Percentiles rank a stretch among this genome's conserved stretches.
Conservation (phyloP, 2,329 filamentous ascomycete genomes). For the Penicillium polonicum region DNA sequence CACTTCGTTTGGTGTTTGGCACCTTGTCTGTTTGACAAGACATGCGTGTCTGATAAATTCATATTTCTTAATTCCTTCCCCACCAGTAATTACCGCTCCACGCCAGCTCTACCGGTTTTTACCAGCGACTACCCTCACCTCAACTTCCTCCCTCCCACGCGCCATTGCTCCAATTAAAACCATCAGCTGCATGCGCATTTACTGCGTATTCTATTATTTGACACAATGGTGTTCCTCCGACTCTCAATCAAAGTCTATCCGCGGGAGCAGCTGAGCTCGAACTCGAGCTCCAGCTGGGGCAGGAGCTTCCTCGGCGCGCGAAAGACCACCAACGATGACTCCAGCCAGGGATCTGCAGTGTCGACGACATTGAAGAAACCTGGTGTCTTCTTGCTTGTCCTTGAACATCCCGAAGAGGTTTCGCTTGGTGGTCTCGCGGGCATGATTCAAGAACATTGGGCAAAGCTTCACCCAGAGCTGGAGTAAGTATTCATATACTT, state of each 20-base stretch:
- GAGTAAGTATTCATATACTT: slow-evolving; percentile 29
- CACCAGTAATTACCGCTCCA: neutral
- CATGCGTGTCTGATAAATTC: neutral
- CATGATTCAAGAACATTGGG: slow-evolving; percentile 37
- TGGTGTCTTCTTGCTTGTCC: slow-evolving; percentile 32
- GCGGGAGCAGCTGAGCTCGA: slow-evolving; percentile 23
- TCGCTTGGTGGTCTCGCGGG: slow-evolving; percentile 32
- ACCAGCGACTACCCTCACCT: neutral
- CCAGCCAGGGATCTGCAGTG: slow-evolving; percentile 8
- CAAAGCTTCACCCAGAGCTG: slow-evolving; percentile 30
- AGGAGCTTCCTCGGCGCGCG: slow-evolving; percentile 15
- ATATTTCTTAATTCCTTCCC: neutral
- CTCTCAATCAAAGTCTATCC: slow-evolving; percentile 38
- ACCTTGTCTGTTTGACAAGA: neutral
- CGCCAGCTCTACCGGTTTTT: neutral
- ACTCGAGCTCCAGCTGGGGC: slow-evolving; percentile 6
- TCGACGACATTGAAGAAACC: slow-evolving; percentile 17
- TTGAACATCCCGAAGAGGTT: slow-evolving; percentile 33
- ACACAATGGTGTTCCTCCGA: slow-evolving; percentile 38
- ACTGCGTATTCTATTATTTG: no score
- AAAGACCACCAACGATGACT: slow-evolving; percentile 16
- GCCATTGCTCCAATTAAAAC: neutral
- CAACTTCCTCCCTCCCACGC: neutral
- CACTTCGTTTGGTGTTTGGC: neutral
- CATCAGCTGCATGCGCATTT: neutral